These are phyloP conservation scores for Inga oerstediana DNA, from an alignment of 306 rosid species.

Conservation along the genomic window DNA sequence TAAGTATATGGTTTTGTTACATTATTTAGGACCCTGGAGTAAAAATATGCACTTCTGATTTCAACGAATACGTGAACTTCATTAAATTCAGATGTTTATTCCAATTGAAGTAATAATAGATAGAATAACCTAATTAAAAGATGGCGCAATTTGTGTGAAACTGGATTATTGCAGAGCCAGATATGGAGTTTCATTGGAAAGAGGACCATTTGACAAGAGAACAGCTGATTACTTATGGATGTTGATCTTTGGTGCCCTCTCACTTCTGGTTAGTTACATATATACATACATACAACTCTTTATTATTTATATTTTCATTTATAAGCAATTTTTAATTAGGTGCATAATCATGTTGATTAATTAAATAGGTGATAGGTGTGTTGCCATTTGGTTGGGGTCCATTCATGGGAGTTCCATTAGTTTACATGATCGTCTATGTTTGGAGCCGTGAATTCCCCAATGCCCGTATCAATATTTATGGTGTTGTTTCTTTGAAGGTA, in stretches of 20 bases:
- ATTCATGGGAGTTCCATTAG: constrained; percentile 66
- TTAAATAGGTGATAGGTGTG: constrained; percentile 52
- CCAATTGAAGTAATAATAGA: background rate
- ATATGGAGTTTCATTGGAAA: constrained; percentile 80
- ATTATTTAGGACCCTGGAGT: no score
- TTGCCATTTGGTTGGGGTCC: constrained; percentile 44
- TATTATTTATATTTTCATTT: no score
- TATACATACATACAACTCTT: background rate
- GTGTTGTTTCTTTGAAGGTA: constrained; percentile 75
- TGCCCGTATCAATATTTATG: constrained; percentile 61
- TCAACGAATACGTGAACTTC: background rate
- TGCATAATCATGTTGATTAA: background rate
- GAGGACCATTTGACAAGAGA: constrained; percentile 77
- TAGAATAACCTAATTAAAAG: background rate
- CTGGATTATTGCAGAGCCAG: constrained; percentile 54
- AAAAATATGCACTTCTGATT: background rate
- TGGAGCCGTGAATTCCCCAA: constrained; percentile 85
- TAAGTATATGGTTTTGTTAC: no score
- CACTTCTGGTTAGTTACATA: constrained; percentile 59
- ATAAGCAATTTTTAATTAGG: no score
- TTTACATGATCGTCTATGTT: constrained; percentile 69
- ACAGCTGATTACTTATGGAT: constrained; percentile 83
- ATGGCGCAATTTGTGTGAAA: background rate
- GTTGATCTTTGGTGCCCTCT: constrained; percentile 69
- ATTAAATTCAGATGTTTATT: background rate